Evolutionary conservation across 2,329 filamentous ascomycete genomes (phyloP).

Genomic region (Dactylellina drechsleri): DNA sequence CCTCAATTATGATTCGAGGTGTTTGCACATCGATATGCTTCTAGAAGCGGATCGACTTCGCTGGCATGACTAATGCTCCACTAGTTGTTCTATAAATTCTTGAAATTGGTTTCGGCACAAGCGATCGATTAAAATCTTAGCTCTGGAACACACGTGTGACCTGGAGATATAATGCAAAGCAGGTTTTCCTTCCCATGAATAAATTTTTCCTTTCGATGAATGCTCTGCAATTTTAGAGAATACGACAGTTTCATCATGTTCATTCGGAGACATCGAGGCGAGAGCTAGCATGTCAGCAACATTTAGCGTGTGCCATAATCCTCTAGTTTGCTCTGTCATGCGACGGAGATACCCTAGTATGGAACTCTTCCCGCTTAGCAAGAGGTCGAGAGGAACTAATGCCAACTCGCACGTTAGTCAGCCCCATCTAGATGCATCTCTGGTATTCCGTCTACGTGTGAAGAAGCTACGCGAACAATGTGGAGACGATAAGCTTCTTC

Average conservation of each 20-base stretch:
- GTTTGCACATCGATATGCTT: slow-evolving; percentile 13
- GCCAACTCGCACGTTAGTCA: slow-evolving; percentile 37
- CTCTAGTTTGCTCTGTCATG: slow-evolving; percentile 31
- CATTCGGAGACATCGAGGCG: slow-evolving; percentile 27
- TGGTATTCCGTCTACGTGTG: too few relatives aligned
- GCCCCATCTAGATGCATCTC: slow-evolving; percentile 9
- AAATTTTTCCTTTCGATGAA: slow-evolving; percentile 15
- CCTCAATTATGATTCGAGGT: slow-evolving; percentile 30
- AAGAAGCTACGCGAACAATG: too few relatives aligned
- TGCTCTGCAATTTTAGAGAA: slow-evolving; percentile 32
- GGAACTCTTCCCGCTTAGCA: slow-evolving; percentile 45
- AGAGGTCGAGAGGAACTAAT: neutral
- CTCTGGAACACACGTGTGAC: slow-evolving; percentile 16
- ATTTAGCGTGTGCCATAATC: slow-evolving; percentile 29
- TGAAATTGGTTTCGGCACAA: slow-evolving; percentile 51
- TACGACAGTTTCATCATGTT: slow-evolving; percentile 42
- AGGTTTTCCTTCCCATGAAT: slow-evolving; percentile 10
- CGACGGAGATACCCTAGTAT: slow-evolving; percentile 14
- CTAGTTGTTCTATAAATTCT: slow-evolving; percentile 39
- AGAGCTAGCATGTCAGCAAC: slow-evolving; percentile 38
- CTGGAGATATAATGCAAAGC: slow-evolving; percentile 33
- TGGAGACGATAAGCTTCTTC: too few relatives aligned
- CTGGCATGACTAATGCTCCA: slow-evolving; percentile 46
- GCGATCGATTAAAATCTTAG: slow-evolving; percentile 40
- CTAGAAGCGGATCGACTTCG: slow-evolving; percentile 41